These are phyloP conservation scores for Nigrospora sphaerica DNA, from an alignment of 2,329 filamentous ascomycete species.

Conservation along the genomic window DNA sequence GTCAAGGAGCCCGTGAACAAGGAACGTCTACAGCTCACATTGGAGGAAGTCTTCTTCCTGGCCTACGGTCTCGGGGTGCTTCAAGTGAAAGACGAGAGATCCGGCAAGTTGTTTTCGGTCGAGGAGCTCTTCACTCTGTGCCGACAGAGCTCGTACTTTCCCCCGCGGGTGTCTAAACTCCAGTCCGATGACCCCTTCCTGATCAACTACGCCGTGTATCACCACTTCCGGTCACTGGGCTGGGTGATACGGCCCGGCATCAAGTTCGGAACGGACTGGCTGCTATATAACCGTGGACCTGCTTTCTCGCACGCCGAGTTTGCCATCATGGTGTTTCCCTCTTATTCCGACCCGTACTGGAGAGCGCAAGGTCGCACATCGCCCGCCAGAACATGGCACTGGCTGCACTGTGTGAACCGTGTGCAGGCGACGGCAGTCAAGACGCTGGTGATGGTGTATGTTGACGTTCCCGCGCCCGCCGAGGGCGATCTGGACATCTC, in stretches of 20 bases:
- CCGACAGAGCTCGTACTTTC: conserved; percentile 63
- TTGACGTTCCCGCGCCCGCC: conserved; percentile 73
- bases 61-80: conserved; percentile 73
- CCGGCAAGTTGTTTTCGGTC: conserved; percentile 38
- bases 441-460: conserved; percentile 81
- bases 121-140: conserved; percentile 59
- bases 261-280: conserved; percentile 90
- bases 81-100: conserved; percentile 46
- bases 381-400: conserved; percentile 59
- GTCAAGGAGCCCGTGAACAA: conserved; percentile 23
- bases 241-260: conserved; percentile 91
- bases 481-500: conserved; percentile 50
- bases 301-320: conserved; percentile 96
- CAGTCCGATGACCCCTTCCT: conserved; percentile 78
- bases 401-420: conserved; percentile 83
- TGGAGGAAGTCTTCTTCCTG: conserved; percentile 90
- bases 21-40: conserved; percentile 87
- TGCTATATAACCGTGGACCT: conserved; percentile 89
- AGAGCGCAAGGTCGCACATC: conserved; percentile 43
- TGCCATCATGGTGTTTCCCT: conserved; percentile 74
- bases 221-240: conserved; percentile 90
- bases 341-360: conserved; percentile 74
- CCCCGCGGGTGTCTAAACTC: conserved; percentile 43
- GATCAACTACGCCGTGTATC: conserved; percentile 81
- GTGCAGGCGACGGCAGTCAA: conserved; percentile 88